Percentiles rank a stretch among this genome's conserved stretches.
Conservation (phyloP, 2,329 filamentous ascomycete species). For the Fusarium humuli region DNA sequence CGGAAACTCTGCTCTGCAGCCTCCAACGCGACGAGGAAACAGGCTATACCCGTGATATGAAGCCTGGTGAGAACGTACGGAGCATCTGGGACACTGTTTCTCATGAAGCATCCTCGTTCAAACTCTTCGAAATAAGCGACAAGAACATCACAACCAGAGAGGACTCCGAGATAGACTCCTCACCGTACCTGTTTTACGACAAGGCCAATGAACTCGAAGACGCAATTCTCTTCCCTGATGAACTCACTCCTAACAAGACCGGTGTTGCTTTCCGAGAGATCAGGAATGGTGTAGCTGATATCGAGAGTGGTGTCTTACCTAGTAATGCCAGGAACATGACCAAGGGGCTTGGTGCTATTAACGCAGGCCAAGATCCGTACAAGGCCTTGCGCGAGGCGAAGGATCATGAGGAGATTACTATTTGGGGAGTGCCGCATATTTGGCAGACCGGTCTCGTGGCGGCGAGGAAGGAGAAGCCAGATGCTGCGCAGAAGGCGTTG, state of each 20-base stretch:
- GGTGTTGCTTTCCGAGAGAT: constrained; percentile 42
- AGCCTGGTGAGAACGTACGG: constrained; percentile 36
- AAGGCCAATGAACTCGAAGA: constrained; percentile 42
- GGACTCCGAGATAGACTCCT: not conserved
- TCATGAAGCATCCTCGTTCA: constrained; percentile 33
- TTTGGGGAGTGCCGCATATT: constrained; percentile 40
- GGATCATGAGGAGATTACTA: constrained; percentile 20
- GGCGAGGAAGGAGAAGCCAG: constrained; percentile 2
- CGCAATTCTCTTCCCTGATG: constrained; percentile 44
- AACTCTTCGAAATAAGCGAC: constrained; percentile 21
- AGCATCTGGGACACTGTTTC: constrained; percentile 44
- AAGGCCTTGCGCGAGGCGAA: constrained; percentile 2
- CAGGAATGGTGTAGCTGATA: constrained; percentile 37
- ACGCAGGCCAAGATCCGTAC: constrained; percentile 17
- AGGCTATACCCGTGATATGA: constrained; percentile 43
- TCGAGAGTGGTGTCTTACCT: constrained; percentile 31
- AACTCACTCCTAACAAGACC: constrained; percentile 22
- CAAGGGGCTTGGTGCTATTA: constrained; percentile 28
- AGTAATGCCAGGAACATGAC: constrained; percentile 16
- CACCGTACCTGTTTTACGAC: constrained; percentile 46
- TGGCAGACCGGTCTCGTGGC: constrained; percentile 41
- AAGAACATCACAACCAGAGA: constrained; percentile 7
- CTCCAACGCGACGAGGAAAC: constrained; percentile 41
- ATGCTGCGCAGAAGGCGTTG: constrained; percentile 1
- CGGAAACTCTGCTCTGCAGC: constrained; percentile 37